Conservation (phyloP, 2,329 filamentous ascomycete genomes). For the Sphaerulina vaccinii region DNA sequence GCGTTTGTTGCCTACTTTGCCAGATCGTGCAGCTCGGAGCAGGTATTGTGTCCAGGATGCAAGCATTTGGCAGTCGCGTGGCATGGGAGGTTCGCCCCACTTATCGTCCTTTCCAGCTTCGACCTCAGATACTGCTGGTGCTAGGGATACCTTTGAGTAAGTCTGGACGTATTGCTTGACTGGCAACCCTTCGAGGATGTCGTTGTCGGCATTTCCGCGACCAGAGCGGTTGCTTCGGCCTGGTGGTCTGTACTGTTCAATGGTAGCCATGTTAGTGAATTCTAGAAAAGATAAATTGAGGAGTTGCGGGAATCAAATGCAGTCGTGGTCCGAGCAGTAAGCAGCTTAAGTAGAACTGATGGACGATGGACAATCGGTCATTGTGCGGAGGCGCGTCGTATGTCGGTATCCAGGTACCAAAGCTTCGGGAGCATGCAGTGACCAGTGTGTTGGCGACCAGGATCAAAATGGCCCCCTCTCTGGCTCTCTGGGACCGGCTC, state of each 20-base stretch:
- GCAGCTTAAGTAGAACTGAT: background rate
- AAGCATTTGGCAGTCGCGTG: slow-evolving; percentile 76
- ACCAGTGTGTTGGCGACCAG: slow-evolving; percentile 4
- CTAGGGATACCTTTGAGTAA: slow-evolving; percentile 33
- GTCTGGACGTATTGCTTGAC: slow-evolving; percentile 82
- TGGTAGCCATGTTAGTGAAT: slow-evolving; percentile 22
- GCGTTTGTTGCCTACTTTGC: slow-evolving; percentile 61
- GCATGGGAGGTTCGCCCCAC: slow-evolving; percentile 84
- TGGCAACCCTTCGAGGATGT: slow-evolving; percentile 72
- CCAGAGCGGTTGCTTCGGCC: slow-evolving; percentile 59
- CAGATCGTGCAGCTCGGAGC: slow-evolving; percentile 73
- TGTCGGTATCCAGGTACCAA: slow-evolving; percentile 6
- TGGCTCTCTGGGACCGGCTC: too few relatives aligned
- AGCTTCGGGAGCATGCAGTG: slow-evolving; percentile 11
- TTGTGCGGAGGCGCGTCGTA: background rate
- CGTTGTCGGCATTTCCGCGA: slow-evolving; percentile 61
- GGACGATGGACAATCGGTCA: background rate
- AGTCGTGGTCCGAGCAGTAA: background rate
- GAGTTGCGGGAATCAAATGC: background rate
- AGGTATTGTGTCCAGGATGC: slow-evolving; percentile 78
- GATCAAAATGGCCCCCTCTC: background rate
- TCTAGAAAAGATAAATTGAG: background rate
- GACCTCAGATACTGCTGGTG: slow-evolving; percentile 32
- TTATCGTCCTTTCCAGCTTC: slow-evolving; percentile 53
- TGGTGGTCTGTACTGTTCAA: slow-evolving; percentile 54